phyloP scores from a whole-genome alignment of 306 rosid species.

The Betula pendula region DNA sequence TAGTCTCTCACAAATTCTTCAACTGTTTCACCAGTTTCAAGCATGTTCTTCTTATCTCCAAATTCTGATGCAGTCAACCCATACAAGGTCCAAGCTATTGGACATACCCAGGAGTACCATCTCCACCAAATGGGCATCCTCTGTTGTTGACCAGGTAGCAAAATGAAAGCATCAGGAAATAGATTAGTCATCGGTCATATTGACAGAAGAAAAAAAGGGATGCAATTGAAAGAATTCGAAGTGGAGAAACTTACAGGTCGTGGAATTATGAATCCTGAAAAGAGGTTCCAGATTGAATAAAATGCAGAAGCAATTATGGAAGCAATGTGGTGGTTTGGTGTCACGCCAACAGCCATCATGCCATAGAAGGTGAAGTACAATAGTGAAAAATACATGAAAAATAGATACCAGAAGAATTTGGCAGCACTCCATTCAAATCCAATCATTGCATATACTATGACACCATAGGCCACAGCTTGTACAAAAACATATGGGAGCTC shows the following conservation, averaged over 20 bases:
- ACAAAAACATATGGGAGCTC: constrained; percentile 50
- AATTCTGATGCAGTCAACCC: constrained; percentile 28
- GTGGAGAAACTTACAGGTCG: constrained; percentile 43
- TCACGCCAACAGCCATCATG: constrained; percentile 54
- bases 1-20: constrained; percentile 41
- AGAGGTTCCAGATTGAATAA: constrained; percentile 56
- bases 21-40: constrained; percentile 33
- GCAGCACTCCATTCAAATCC: constrained; percentile 55
- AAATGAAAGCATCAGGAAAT: neutral
- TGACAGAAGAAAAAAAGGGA: too few relatives aligned
- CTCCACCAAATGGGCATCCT: constrained; percentile 41
- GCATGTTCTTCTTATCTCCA: constrained; percentile 38
- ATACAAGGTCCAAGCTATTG: constrained; percentile 31
- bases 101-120: constrained; percentile 35
- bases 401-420: constrained; percentile 60
- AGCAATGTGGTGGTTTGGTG: constrained; percentile 59
- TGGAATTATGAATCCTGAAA: constrained; percentile 53
- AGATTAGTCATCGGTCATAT: neutral
- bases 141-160: constrained; percentile 9
- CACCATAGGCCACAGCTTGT: constrained; percentile 44
- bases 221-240: too few relatives aligned
- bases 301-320: constrained; percentile 51
- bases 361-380: constrained; percentile 67
- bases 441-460: constrained; percentile 57
- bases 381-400: constrained; percentile 58